Conservation (phyloP, 2,329 filamentous ascomycete species). For the Aspergillus bombycis region DNA sequence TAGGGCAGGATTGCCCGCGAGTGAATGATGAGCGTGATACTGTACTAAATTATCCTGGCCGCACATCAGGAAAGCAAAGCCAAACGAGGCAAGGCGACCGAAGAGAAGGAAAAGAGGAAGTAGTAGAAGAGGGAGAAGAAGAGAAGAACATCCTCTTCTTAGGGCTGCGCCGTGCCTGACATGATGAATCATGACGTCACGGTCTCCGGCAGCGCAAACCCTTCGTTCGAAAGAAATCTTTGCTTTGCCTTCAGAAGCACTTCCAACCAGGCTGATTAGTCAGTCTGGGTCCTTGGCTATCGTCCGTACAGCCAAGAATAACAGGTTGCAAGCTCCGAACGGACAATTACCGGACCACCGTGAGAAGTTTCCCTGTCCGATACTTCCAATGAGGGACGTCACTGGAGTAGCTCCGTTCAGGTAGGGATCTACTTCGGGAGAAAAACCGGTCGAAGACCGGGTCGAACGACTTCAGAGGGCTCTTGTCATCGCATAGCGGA, state of each 20-base stretch:
- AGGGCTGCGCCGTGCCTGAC: background rate
- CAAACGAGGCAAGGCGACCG: background rate
- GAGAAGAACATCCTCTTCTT: background rate
- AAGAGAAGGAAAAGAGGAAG: background rate
- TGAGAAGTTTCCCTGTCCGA: background rate
- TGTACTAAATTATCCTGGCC: background rate
- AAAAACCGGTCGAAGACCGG: background rate
- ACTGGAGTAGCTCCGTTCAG: background rate
- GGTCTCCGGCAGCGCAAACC: background rate
- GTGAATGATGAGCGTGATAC: background rate
- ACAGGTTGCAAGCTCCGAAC: too few relatives aligned
- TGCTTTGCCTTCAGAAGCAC: background rate
- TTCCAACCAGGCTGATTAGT: background rate
- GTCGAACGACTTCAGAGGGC: background rate
- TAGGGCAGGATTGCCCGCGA: background rate
- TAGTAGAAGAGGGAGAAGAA: background rate
- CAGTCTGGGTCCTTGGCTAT: background rate
- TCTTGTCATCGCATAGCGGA: background rate
- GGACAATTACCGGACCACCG: too few relatives aligned
- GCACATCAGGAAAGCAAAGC: background rate
- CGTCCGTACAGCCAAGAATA: too few relatives aligned
- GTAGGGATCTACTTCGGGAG: background rate
- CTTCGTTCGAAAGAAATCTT: background rate
- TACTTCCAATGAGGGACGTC: background rate
- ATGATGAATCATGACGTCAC: background rate